phyloP scores from a whole-genome alignment of 495 filamentous ascomycete genomes.

The Neurospora tetraspora region DNA sequence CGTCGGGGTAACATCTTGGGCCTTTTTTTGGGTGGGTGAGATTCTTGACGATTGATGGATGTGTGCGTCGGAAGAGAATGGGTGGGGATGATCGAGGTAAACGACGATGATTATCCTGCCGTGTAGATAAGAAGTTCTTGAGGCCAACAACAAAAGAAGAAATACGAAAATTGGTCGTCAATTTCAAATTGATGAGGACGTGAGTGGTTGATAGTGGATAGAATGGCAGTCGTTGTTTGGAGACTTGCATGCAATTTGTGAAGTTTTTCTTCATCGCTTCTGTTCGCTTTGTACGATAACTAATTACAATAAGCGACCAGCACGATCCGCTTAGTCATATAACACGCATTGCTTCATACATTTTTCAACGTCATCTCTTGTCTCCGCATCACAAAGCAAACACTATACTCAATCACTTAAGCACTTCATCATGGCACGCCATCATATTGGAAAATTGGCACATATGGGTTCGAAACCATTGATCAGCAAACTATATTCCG shows the following conservation, averaged over 20 bases:
- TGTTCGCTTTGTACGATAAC: not conserved
- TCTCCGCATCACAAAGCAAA: not conserved
- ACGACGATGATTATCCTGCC: not conserved
- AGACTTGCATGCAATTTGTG: not conserved
- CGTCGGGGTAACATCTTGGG: not conserved
- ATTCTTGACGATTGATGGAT: not conserved
- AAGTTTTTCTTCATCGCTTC: not conserved
- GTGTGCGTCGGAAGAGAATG: not conserved
- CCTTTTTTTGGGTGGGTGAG: not conserved
- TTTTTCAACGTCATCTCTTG: not conserved
- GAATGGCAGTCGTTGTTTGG: not conserved
- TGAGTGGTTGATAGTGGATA: not conserved
- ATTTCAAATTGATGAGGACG: not conserved
- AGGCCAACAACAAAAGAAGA: not conserved
- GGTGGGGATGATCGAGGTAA: not conserved
- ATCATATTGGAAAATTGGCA: not conserved
- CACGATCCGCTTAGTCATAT: not conserved
- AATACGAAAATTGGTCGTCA: not conserved
- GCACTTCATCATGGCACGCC: not conserved
- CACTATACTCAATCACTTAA: not conserved
- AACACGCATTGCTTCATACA: not conserved
- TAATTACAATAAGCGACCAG: not conserved
- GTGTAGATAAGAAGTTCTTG: not conserved
- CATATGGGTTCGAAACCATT: not conserved
- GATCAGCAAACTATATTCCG: not conserved